Evolutionary conservation across 495 filamentous ascomycete genomes (phyloP).

Genomic region (Filosporella fistucella): DNA sequence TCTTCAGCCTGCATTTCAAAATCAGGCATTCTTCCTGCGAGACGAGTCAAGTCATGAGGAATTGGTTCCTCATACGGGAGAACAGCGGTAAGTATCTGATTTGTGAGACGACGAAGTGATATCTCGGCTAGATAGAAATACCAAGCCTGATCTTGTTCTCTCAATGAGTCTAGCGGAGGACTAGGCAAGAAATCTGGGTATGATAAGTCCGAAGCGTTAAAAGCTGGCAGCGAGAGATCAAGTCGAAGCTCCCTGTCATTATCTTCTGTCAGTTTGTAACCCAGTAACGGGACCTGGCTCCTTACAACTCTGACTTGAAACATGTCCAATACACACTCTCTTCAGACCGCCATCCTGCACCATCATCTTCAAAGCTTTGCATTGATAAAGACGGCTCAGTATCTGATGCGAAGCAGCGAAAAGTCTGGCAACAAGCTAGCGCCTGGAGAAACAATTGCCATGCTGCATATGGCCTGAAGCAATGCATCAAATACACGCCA

Average conservation of each 20-base stretch:
- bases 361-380: neutral
- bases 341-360: neutral
- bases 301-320: slow-evolving; percentile 15
- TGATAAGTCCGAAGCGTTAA: slow-evolving; percentile 1
- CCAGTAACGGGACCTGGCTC: neutral
- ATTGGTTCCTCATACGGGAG: neutral
- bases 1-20: neutral
- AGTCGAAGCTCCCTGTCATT: neutral
- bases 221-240: neutral
- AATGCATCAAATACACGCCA: neutral
- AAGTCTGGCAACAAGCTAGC: slow-evolving; percentile 20
- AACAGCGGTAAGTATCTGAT: slow-evolving; percentile 5
- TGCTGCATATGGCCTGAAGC: neutral
- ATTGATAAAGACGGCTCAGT: neutral
- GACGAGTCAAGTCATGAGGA: neutral
- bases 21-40: neutral
- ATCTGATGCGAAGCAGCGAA: neutral
- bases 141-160: slow-evolving; percentile 29
- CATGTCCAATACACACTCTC: slow-evolving; percentile 20
- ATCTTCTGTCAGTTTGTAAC: neutral
- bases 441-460: slow-evolving; percentile 19
- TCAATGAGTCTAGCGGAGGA: slow-evolving; percentile 23
- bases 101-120: slow-evolving; percentile 30
- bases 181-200: slow-evolving; percentile 31
- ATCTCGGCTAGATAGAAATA: slow-evolving; percentile 41